These are phyloP conservation scores for Nemania serpens DNA, from an alignment of 2,329 filamentous ascomycete species.

Conservation along the genomic window DNA sequence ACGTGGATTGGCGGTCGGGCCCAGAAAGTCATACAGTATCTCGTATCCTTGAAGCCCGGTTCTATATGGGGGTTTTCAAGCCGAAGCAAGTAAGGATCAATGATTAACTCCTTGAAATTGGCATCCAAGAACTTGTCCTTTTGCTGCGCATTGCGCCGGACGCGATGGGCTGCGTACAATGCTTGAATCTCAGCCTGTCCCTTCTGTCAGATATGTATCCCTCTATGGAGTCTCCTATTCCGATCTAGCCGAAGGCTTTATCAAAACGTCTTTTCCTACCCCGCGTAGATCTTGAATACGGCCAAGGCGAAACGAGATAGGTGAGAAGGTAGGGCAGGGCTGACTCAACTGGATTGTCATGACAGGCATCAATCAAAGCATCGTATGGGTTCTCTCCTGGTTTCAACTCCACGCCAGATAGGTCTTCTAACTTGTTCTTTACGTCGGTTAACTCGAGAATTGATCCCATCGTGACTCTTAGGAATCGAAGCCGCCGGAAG, in stretches of 20 bases:
- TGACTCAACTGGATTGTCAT: constrained; percentile 66
- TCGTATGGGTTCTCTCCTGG: constrained; percentile 75
- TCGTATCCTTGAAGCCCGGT: constrained; percentile 72
- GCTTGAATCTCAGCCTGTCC: constrained; percentile 69
- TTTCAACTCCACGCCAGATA: constrained; percentile 55
- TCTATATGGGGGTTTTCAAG: constrained; percentile 67
- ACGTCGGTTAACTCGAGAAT: constrained; percentile 48
- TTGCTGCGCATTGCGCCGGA: constrained; percentile 76
- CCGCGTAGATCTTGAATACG: background rate
- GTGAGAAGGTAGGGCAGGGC: constrained; percentile 6
- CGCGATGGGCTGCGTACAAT: constrained; percentile 75
- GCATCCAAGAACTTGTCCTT: constrained; percentile 71
- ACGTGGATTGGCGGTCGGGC: constrained; percentile 78
- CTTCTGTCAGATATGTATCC: constrained; percentile 17
- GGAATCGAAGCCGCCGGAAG: background rate
- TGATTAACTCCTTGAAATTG: constrained; percentile 70
- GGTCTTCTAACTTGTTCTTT: constrained; percentile 58
- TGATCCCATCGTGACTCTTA: constrained; percentile 40
- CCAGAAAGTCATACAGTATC: constrained; percentile 88
- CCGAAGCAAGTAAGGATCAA: constrained; percentile 76
- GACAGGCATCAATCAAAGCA: constrained; percentile 69
- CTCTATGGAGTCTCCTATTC: background rate
- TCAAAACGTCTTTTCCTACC: too few relatives aligned
- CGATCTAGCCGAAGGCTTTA: background rate
- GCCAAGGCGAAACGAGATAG: background rate